These are phyloP conservation scores for Leccinum incarnatum DNA, from an alignment of 768 basidiomycete genomes.

Conservation along the genomic window DNA sequence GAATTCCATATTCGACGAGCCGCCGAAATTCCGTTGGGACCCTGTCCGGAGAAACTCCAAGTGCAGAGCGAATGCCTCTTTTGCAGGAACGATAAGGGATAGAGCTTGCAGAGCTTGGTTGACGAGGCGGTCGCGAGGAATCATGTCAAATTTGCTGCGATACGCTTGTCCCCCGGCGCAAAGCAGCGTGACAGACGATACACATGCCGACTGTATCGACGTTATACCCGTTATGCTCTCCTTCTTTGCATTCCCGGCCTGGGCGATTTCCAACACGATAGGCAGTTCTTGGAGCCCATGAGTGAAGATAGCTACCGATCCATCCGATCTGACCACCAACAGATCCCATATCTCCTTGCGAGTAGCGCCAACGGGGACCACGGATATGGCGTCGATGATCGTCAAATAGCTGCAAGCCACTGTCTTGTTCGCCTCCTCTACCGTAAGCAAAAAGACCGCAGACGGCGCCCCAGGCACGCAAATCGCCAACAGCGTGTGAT, in stretches of 20 bases:
- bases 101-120: slow-evolving; percentile 59
- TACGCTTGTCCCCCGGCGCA: slow-evolving; percentile 49
- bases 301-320: slow-evolving; percentile 55
- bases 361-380: slow-evolving; percentile 58
- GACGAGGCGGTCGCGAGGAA: slow-evolving; percentile 55
- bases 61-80: slow-evolving; percentile 57
- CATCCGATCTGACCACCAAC: slow-evolving; percentile 57
- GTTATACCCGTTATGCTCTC: slow-evolving; percentile 34
- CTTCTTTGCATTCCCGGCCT: slow-evolving; percentile 4
- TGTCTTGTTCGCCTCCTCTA: slow-evolving; percentile 37
- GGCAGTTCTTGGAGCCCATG: slow-evolving; percentile 53
- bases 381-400: slow-evolving; percentile 47
- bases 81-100: slow-evolving; percentile 55
- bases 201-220: slow-evolving; percentile 45
- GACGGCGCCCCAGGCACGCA: slow-evolving; percentile 48
- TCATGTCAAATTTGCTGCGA: slow-evolving; percentile 52
- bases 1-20: slow-evolving; percentile 51
- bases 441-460: slow-evolving; percentile 48
- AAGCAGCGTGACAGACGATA: slow-evolving; percentile 51
- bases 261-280: slow-evolving; percentile 29
- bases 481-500: slow-evolving; percentile 54
- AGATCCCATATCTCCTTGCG: slow-evolving; percentile 67
- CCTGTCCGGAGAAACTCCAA: slow-evolving; percentile 54
- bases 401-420: slow-evolving; percentile 41
- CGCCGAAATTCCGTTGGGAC: slow-evolving; percentile 45